phyloP scores from a whole-genome alignment of 1,284 basidiomycete species.

The Apiotrichum domesticum region DNA sequence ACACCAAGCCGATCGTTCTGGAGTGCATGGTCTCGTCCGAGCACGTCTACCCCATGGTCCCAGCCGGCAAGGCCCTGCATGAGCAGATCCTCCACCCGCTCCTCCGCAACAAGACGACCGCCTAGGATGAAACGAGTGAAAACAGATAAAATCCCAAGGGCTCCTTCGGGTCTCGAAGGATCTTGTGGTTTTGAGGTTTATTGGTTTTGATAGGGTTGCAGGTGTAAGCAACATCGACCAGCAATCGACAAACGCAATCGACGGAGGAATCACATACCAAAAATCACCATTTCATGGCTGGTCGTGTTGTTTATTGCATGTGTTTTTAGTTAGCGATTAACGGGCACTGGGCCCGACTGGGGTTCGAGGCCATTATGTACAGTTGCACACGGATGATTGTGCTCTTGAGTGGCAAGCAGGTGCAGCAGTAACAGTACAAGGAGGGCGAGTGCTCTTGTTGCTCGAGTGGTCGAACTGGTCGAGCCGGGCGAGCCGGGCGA shows the following conservation, averaged over 20 bases:
- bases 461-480: too few species aligned
- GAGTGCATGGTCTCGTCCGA: constrained; percentile 83
- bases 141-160: neutral
- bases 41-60: constrained; percentile 83
- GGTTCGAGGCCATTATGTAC: neutral
- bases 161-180: neutral
- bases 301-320: neutral
- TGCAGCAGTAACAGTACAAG: too few species aligned
- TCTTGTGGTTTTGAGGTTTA: too few species aligned
- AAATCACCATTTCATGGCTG: neutral
- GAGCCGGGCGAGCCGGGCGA: too few species aligned
- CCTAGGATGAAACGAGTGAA: constrained; percentile 7
- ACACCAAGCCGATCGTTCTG: constrained; percentile 76
- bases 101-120: constrained; percentile 21
- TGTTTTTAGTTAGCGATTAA: neutral
- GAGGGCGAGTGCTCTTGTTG: too few species aligned
- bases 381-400: neutral
- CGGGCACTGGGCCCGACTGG: neutral
- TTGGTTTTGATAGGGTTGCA: too few species aligned
- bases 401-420: too few species aligned
- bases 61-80: constrained; percentile 84
- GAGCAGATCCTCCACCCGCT: constrained; percentile 58
- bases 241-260: too few species aligned
- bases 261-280: too few species aligned
- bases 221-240: too few species aligned